Evolutionary conservation across 495 filamentous ascomycete species (phyloP).

Genomic region (Penicillium pulvis): DNA sequence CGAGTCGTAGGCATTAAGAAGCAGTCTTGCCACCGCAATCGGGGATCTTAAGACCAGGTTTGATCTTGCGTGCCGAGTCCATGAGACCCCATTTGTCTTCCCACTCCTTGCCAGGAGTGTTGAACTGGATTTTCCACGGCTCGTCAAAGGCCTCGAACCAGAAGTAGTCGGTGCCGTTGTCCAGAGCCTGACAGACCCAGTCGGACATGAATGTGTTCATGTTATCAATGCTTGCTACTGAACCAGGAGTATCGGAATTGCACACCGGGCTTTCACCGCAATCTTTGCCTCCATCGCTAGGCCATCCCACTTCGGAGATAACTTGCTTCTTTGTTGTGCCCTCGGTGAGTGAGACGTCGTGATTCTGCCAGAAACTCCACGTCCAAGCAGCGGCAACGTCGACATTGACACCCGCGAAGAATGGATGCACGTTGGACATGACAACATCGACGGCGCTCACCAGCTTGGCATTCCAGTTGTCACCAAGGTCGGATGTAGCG

Average conservation of each 20-base stretch:
- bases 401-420: slow-evolving; percentile 81
- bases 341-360: slow-evolving; percentile 61
- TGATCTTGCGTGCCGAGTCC: slow-evolving; percentile 83
- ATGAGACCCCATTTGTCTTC: slow-evolving; percentile 97
- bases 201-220: slow-evolving; percentile 85
- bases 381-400: slow-evolving; percentile 79
- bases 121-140: slow-evolving; percentile 84
- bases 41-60: slow-evolving; percentile 82
- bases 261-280: slow-evolving; percentile 65
- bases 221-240: slow-evolving; percentile 77
- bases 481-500: slow-evolving; percentile 88
- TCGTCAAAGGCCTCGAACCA: slow-evolving; percentile 98
- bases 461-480: slow-evolving; percentile 76
- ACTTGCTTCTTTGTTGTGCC: slow-evolving; percentile 63
- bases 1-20: slow-evolving; percentile 15
- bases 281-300: slow-evolving; percentile 77
- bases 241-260: slow-evolving; percentile 52
- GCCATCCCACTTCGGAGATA: slow-evolving; percentile 94
- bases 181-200: slow-evolving; percentile 80
- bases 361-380: slow-evolving; percentile 70
- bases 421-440: slow-evolving; percentile 97
- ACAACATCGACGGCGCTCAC: slow-evolving; percentile 74
- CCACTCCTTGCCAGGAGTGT: slow-evolving; percentile 73
- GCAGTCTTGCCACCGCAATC: slow-evolving; percentile 80
- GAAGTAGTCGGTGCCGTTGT: slow-evolving; percentile 86